Evolutionary conservation across 2,329 filamentous ascomycete genomes (phyloP), one percentile per base, ranked within the genome.

Genomic region (Ceratocystis colombiana): DNA sequence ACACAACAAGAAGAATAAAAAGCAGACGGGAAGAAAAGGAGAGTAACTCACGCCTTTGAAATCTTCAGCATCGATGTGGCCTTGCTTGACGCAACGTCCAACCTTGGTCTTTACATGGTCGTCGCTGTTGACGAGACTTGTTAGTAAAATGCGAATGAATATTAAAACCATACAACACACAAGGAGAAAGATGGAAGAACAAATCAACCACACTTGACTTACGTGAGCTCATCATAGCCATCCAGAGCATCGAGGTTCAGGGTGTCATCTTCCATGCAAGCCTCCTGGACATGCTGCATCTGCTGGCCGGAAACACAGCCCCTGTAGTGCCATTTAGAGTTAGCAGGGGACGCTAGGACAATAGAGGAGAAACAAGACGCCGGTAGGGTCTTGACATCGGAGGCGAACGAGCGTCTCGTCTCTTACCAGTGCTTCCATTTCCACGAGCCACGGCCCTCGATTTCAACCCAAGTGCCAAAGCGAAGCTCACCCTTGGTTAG

Each of bases 391-490:
- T 15, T 8, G 30, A 25, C 55, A 25, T 25, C 12, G 25, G 30
- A 25, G 25, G 5, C n/a, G 55, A 28, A 17, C 22, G 53, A 17
- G 22, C 10, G 8, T 10, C 2, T 71, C 82, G 10, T 10, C 2
- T 71, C 82, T 73, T 80, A 95, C 93, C 93, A 96, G 74, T 97
- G 93, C 73, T 87, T 88, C 86, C 88, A 97, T 67, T 78, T 75
- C 84, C 85, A 96, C 72, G 80, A 81, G 53, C 83, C 83, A 72
- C 86, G 80, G 0, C 82, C 80, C 0, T 79, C 71, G 37, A 87
- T 82, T 7, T 82, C 82, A 69, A 96, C 82, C 79, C 87, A 89
- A 25, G 81, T 82, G 53, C 89, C 93, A 64, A 91, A 83, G 66
- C 93, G 88, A 2, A 96, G 77, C 70, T 90, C 84, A 66, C 87